These are phyloP conservation scores for Trichosporon faecale DNA, from an alignment of 1,284 basidiomycete genomes.

Conservation along the genomic window DNA sequence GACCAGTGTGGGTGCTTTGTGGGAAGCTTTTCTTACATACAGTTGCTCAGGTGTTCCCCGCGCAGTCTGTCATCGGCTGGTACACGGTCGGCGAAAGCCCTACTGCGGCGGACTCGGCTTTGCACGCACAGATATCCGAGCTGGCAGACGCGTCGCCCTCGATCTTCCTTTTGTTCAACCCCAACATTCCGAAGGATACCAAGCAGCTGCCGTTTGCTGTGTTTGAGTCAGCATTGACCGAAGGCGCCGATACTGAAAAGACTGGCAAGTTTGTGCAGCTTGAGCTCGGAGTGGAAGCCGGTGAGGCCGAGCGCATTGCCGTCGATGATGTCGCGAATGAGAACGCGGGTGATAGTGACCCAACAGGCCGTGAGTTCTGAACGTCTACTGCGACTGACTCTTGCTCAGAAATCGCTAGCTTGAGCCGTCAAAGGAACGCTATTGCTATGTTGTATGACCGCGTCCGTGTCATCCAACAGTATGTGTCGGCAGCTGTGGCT, in stretches of 20 bases:
- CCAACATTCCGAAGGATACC: constrained; percentile 31
- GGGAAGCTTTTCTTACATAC: constrained; percentile 10
- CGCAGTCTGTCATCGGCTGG: constrained; percentile 94
- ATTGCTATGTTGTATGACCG: constrained; percentile 94
- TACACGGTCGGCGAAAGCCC: constrained; percentile 79
- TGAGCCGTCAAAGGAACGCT: constrained; percentile 88
- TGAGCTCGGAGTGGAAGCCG: constrained; percentile 78
- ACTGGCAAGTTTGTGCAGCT: constrained; percentile 63
- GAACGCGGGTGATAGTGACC: constrained; percentile 61
- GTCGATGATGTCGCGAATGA: constrained; percentile 93
- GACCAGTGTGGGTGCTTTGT: constrained; percentile 74
- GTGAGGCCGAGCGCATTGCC: constrained; percentile 96
- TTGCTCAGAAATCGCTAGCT: constrained; percentile 72
- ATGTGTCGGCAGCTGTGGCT: constrained; percentile 70
- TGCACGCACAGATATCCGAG: constrained; percentile 73
- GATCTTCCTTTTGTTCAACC: constrained; percentile 56
- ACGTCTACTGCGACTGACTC: not conserved
- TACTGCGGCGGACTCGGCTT: constrained; percentile 66
- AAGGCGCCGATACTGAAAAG: constrained; percentile 58
- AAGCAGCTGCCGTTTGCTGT: constrained; percentile 78
- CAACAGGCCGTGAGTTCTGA: constrained; percentile 52
- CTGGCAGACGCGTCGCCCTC: constrained; percentile 35
- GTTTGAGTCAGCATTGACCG: constrained; percentile 83
- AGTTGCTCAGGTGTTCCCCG: constrained; percentile 98
- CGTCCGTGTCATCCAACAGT: constrained; percentile 74